phyloP scores from a whole-genome alignment of 225 moss, liverwort and hornwort species.

The Bryoerythrophyllum caledonicum region DNA sequence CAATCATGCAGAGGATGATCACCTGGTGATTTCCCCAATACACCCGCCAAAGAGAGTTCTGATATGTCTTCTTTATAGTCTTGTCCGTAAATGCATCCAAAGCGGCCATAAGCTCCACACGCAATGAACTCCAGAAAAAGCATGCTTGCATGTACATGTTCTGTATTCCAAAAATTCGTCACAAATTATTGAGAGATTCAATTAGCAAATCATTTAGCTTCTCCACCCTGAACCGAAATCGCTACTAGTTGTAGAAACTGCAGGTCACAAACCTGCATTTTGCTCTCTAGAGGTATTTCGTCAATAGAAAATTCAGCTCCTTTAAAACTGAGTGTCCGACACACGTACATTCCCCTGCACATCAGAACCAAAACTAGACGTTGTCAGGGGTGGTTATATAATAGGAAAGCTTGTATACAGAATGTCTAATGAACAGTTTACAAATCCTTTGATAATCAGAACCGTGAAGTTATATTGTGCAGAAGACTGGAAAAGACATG shows the following conservation, averaged over 20 bases:
- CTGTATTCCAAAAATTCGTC: constrained; percentile 38
- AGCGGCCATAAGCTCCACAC: constrained; percentile 82
- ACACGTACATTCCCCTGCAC: constrained; percentile 96
- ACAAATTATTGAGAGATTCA: neutral
- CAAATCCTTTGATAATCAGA: constrained; percentile 11
- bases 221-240: constrained; percentile 10
- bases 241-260: neutral
- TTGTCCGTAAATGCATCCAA: constrained; percentile 69
- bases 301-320: constrained; percentile 95
- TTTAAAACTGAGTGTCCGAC: constrained; percentile 98
- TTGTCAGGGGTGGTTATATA: constrained; percentile 7
- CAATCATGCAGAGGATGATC: constrained; percentile 22
- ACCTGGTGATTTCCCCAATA: constrained; percentile 99
- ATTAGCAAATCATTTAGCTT: constrained; percentile 9
- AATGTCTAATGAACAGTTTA: neutral
- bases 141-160: constrained; percentile 76
- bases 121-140: constrained; percentile 80
- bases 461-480: constrained; percentile 2
- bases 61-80: constrained; percentile 61
- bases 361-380: constrained; percentile 19
- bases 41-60: constrained; percentile 93
- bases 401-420: constrained; percentile 1
- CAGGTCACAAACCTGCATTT: constrained; percentile 70
- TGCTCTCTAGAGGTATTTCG: constrained; percentile 81
- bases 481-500: constrained; percentile 20